A percentile compares a stretch with the other conserved stretches of the same genome.
phyloP scores from a whole-genome alignment of 164 flowering plant species.

The Saururus chinensis region DNA sequence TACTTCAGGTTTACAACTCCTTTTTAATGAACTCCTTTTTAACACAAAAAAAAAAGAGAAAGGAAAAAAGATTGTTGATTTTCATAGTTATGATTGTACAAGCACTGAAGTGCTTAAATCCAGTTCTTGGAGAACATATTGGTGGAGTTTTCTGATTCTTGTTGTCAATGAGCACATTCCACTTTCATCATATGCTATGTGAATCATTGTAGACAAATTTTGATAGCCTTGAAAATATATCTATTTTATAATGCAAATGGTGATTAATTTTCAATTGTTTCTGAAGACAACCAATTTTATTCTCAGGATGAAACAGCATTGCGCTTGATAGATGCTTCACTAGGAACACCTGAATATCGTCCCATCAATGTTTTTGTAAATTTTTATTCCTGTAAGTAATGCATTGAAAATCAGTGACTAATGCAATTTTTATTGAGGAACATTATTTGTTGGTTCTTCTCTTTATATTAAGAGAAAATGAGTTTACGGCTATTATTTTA shows the following conservation, averaged over 20 bases:
- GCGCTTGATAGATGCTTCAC: constrained; percentile 68
- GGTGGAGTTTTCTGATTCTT: neutral
- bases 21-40: neutral
- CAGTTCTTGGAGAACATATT: neutral
- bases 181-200: too few relatives aligned
- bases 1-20: constrained; percentile 59
- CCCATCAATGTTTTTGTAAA: constrained; percentile 85
- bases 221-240: too few relatives aligned
- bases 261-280: too few relatives aligned
- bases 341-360: constrained; percentile 71
- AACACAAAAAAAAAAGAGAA: neutral
- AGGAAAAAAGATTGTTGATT: neutral
- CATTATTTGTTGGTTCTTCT: too few relatives aligned
- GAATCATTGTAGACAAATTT: too few relatives aligned
- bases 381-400: constrained; percentile 73
- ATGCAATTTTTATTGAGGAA: neutral
- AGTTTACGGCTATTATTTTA: neutral
- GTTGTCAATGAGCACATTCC: neutral
- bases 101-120: neutral
- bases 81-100: neutral
- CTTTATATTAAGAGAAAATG: neutral
- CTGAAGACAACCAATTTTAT: neutral
- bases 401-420: too few relatives aligned
- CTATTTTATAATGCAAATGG: too few relatives aligned
- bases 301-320: constrained; percentile 88